Evolutionary conservation across 352 stramenopile genomes (phyloP), one percentile per base, ranked within the genome.

Genomic region (Pythium grandisporangium): DNA sequence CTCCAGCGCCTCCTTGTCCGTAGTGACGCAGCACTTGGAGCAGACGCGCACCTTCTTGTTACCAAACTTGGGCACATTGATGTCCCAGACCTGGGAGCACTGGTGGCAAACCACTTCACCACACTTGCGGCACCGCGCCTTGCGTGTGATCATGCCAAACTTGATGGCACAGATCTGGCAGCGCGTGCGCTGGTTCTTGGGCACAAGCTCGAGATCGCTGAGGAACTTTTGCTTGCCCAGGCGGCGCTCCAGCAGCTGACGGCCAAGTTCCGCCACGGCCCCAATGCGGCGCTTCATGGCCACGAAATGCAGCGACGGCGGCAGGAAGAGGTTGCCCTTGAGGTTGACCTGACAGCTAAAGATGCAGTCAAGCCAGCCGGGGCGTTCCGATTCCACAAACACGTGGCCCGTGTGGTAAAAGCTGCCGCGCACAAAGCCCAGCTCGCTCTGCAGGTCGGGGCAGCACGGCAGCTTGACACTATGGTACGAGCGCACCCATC

Each of bases 331-430:
- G 37, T 53, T 69, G 24, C 75, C 72, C 36, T 84, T 83, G 42
- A 89, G 46, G 39, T 84, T 79, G 19, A 84, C 64, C 42, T 85
- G 70, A 22, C 51, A 54, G 23, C 50, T 80, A 45, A 64, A 70
- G 33, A 89, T 84, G 17, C 77, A 66, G 30, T 84, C 67, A 26
- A 89, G 49, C 37, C 66, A 82, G 3, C 75, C 75, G 0, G 57
- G 55, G 3, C 61, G 55, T 10, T 89, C 70, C 29, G 65, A 73
- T 51, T 89, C 75, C 23, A 84, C 53, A 49, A 89, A 82, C 12
- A 89, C 72, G 52, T 82, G 66, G 20, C 75, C 75, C 21, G 75
- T 70, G 49, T 83, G 63, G 59, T 85, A 80, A 36, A 86, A 72
- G 41, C 62, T 83, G 37, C 62, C 75, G 6, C 75, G 67, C 13